Evolutionary conservation across 2,329 filamentous ascomycete species (phyloP).

Genomic region (Epichloe amarillans): DNA sequence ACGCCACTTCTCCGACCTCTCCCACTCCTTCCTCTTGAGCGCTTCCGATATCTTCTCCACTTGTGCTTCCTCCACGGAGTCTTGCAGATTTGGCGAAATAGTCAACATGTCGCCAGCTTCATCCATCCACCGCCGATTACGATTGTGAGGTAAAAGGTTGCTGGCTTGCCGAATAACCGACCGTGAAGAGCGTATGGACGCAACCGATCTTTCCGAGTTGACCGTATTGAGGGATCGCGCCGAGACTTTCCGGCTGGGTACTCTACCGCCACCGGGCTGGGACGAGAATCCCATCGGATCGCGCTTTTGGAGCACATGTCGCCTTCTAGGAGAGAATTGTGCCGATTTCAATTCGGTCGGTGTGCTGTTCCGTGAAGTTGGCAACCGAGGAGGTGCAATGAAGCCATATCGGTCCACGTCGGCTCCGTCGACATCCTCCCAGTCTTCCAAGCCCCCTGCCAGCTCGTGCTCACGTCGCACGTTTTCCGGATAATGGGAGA

Average conservation of each 20-base stretch:
- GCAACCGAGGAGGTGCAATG: conserved; percentile 34
- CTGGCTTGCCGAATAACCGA: conserved; percentile 43
- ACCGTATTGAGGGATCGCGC: conserved; percentile 46
- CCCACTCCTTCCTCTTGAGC: conserved; percentile 48
- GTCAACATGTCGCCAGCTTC: conserved; percentile 56
- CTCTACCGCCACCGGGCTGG: conserved; percentile 25
- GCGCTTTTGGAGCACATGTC: conserved; percentile 29
- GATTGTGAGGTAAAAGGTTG: conserved; percentile 48
- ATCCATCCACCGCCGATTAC: conserved; percentile 47
- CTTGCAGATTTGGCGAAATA: conserved; percentile 40
- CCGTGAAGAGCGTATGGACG: conserved; percentile 39
- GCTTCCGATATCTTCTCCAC: conserved; percentile 38
- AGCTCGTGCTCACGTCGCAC: conserved; percentile 30
- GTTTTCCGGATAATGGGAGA: conserved; percentile 28
- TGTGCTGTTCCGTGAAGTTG: conserved; percentile 27
- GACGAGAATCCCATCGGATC: conserved; percentile 25
- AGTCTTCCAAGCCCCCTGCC: conserved; percentile 51
- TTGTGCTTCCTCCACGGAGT: conserved; percentile 42
- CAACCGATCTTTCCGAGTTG: conserved; percentile 35
- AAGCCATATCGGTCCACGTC: conserved; percentile 58
- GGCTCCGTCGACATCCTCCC: conserved; percentile 47
- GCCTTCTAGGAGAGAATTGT: conserved; percentile 31
- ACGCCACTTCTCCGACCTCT: conserved; percentile 53
- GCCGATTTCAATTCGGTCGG: conserved; percentile 28
- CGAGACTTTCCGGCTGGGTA: conserved; percentile 41